These are phyloP conservation scores for Polytrichum commune DNA, from an alignment of 225 moss, liverwort and hornwort genomes.

Conservation along the genomic window DNA sequence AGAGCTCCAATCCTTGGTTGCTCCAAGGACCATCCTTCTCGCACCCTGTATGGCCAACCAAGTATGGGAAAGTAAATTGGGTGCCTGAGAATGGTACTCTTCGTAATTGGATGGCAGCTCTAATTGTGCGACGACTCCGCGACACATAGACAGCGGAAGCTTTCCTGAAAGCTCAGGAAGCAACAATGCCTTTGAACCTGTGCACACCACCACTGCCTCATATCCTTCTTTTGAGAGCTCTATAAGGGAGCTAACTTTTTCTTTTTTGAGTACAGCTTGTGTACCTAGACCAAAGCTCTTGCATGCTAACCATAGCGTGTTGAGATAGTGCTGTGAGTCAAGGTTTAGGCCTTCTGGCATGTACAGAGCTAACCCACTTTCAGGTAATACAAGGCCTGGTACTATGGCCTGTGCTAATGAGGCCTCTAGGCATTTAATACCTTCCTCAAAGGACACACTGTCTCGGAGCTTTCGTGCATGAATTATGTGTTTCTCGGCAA, in stretches of 20 bases:
- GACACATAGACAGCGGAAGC: conserved; percentile 79
- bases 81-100: conserved; percentile 49
- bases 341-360: conserved; percentile 85
- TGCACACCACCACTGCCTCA: conserved; percentile 85
- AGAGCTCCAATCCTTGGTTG: conserved; percentile 87
- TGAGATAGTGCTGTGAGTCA: conserved; percentile 80
- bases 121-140: conserved; percentile 81
- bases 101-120: conserved; percentile 43
- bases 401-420: conserved; percentile 54
- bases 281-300: conserved; percentile 54
- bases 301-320: conserved; percentile 88
- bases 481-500: conserved; percentile 63
- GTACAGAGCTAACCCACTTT: conserved; percentile 61
- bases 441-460: conserved; percentile 19
- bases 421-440: conserved; percentile 49
- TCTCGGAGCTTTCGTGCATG: conserved; percentile 56
- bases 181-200: conserved; percentile 71
- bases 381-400: conserved; percentile 70
- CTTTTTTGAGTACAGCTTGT: conserved; percentile 43
- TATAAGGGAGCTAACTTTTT: conserved; percentile 56
- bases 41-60: conserved; percentile 89
- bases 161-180: conserved; percentile 76
- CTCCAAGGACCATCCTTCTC: conserved; percentile 68
- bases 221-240: conserved; percentile 67
- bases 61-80: conserved; percentile 75